Evolutionary conservation across 2,329 filamentous ascomycete species (phyloP).

Genomic region (Diaporthe caulivora): DNA sequence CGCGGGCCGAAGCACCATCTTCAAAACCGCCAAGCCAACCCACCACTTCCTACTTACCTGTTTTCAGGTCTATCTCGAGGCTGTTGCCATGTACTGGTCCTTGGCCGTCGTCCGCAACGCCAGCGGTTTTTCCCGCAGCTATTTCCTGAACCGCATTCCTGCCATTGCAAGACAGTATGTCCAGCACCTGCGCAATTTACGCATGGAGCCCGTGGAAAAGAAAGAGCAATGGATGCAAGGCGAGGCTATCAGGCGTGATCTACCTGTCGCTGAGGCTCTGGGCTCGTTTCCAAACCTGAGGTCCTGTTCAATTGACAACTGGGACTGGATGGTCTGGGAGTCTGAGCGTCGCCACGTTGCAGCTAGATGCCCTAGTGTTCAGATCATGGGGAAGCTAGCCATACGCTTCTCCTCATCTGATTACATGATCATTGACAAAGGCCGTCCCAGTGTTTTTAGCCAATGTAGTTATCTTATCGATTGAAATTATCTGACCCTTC

Average conservation of each 20-base stretch:
- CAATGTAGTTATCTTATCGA: too few relatives aligned
- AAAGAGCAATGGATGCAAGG: background rate
- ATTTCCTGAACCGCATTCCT: slow-evolving; percentile 14
- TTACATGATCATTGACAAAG: too few relatives aligned
- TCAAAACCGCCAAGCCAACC: background rate
- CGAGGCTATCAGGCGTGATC: background rate
- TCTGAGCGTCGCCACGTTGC: too few relatives aligned
- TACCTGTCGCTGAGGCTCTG: background rate
- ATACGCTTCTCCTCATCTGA: too few relatives aligned
- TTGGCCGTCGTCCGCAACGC: background rate
- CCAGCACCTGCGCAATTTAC: background rate
- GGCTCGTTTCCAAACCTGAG: background rate
- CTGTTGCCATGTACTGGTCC: slow-evolving; percentile 13
- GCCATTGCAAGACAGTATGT: background rate
- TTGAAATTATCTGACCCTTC: too few relatives aligned
- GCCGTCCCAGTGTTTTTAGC: too few relatives aligned
- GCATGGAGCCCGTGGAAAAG: rapidly evolving
- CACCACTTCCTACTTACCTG: slow-evolving; percentile 23
- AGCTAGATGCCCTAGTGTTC: background rate
- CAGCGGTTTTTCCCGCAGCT: background rate
- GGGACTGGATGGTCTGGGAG: background rate
- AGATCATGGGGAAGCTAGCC: too few relatives aligned
- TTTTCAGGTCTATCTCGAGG: background rate
- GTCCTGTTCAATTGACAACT: background rate
- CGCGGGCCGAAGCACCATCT: background rate